Percentiles rank a stretch among this genome's conserved stretches.
phyloP scores from a whole-genome alignment of 225 moss, liverwort and hornwort species.

The Pleurozium schreberi region DNA sequence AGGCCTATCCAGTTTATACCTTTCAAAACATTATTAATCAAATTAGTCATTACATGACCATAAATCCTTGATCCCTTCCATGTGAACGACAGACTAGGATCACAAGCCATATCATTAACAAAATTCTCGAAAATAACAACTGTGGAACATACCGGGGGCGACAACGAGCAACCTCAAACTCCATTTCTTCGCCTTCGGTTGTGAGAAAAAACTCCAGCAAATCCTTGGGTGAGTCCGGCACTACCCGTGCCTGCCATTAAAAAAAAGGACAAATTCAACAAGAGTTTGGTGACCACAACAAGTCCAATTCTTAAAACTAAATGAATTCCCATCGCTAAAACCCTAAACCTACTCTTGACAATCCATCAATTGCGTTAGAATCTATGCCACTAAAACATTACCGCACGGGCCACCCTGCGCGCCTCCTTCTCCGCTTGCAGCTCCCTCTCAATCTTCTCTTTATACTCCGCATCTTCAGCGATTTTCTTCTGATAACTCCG shows the following conservation, averaged over 20 bases:
- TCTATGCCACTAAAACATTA: not conserved
- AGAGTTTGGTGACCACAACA: not conserved
- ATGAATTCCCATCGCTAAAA: not conserved
- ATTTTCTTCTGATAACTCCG: constrained; percentile 49
- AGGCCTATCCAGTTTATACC: not conserved
- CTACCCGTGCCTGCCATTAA: constrained; percentile 49
- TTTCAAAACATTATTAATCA: not conserved
- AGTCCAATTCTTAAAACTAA: not conserved
- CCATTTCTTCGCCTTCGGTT: constrained; percentile 69
- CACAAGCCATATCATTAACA: not conserved
- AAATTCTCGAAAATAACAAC: not conserved
- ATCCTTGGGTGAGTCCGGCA: constrained; percentile 48
- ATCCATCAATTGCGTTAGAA: not conserved
- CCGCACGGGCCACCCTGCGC: constrained; percentile 67
- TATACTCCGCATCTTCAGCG: constrained; percentile 40
- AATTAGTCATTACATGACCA: not conserved
- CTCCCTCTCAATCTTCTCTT: constrained; percentile 48
- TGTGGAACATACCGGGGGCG: constrained; percentile 48
- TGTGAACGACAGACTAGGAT: not conserved
- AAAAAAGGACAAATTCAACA: not conserved
- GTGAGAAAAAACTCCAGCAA: constrained; percentile 67
- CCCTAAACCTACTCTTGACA: not conserved
- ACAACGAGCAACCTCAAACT: constrained; percentile 89
- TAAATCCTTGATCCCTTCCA: not conserved
- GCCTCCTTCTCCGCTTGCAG: constrained; percentile 53